Conservation (phyloP, 257 asterid genomes). For the Cynanchum wilfordii region DNA sequence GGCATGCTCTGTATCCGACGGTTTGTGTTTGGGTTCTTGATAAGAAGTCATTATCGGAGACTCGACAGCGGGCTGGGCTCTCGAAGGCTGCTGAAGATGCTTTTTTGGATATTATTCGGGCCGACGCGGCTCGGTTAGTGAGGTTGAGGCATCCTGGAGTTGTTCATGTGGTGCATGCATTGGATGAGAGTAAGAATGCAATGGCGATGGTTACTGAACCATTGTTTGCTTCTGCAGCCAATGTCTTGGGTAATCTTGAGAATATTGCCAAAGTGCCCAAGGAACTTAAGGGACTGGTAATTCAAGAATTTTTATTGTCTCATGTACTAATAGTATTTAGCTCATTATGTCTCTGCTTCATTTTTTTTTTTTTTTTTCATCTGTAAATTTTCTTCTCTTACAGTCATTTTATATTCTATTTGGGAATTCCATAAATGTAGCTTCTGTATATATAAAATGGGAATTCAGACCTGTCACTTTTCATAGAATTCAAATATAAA, state of each 20-base stretch:
- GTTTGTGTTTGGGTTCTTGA: constrained; percentile 93
- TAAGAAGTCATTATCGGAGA: constrained; percentile 75
- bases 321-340: neutral
- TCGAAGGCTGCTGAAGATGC: constrained; percentile 90
- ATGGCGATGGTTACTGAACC: constrained; percentile 99
- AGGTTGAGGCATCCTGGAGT: constrained; percentile 99
- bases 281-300: constrained; percentile 95
- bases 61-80: constrained; percentile 77
- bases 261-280: constrained; percentile 69
- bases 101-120: constrained; percentile 74
- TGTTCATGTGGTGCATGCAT: constrained; percentile 88
- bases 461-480: neutral
- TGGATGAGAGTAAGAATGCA: constrained; percentile 88
- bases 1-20: constrained; percentile 69
- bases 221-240: constrained; percentile 80
- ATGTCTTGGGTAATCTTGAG: constrained; percentile 78
- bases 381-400: neutral
- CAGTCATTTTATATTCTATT: neutral
- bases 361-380: neutral
- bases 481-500: neutral
- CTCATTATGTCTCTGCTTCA: neutral
- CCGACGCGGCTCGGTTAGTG: constrained; percentile 85
- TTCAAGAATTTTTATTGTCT: constrained; percentile 11
- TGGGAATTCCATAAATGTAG: neutral
- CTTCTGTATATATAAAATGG: neutral